Conservation (phyloP, 73 alveolate genomes). For the Paramecium octaurelia region DNA sequence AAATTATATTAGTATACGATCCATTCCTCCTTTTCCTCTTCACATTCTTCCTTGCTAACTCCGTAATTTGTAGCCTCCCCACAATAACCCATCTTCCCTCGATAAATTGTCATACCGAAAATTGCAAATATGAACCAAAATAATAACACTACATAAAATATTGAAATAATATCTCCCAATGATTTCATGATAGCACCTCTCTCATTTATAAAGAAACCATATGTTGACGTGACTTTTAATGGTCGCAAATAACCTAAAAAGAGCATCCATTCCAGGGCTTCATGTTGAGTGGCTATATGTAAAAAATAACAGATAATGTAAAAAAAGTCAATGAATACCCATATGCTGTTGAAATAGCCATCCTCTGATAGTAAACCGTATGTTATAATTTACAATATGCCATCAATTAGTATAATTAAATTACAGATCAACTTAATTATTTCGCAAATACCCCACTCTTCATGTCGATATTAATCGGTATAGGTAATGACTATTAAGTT, state of each 20-base stretch:
- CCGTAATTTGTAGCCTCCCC: conserved; percentile 11
- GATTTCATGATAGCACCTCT: conserved; percentile 29
- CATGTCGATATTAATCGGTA: not conserved
- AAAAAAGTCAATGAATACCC: conserved; percentile 10
- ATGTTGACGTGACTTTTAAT: not conserved
- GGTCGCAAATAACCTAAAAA: conserved; percentile 35
- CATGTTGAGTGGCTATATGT: not conserved
- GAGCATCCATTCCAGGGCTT: not conserved
- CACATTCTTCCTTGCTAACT: not conserved
- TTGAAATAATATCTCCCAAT: not conserved
- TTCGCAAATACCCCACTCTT: not conserved
- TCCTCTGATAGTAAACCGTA: not conserved
- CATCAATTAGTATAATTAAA: not conserved
- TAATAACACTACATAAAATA: not conserved
- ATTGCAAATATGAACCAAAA: conserved; percentile 42
- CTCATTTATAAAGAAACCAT: conserved; percentile 23
- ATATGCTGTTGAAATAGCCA: conserved; percentile 9
- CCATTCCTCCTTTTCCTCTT: conserved; percentile 28
- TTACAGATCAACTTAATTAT: not conserved
- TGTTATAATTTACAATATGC: not conserved
- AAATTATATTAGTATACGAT: not conserved
- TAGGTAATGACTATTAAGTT: not conserved
- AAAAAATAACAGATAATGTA: not conserved
- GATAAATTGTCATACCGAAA: conserved; percentile 27
- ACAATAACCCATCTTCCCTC: conserved; percentile 16